These are phyloP conservation scores for Kluyveromyces aestuarii DNA, from an alignment of 805 yeast species.

Conservation along the genomic window DNA sequence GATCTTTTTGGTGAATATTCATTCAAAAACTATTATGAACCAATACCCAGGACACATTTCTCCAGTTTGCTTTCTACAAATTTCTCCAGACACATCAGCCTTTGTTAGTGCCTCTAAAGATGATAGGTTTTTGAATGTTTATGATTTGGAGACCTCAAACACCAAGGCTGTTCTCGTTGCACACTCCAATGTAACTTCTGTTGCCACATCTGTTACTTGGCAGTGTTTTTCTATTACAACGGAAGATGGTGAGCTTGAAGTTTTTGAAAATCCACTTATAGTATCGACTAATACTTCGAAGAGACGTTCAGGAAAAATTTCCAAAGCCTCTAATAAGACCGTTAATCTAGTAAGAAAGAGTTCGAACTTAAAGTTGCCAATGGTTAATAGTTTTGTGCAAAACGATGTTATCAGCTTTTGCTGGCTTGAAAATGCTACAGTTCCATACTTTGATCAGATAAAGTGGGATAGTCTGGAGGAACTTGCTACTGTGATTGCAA, in stretches of 20 bases:
- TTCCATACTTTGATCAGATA: conserved; percentile 49
- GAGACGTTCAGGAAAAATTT: conserved; percentile 42
- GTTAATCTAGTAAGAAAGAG: conserved; percentile 37
- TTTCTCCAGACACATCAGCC: conserved; percentile 23
- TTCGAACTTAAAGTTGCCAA: conserved; percentile 18
- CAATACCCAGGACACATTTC: conserved; percentile 73
- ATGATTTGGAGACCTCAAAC: conserved; percentile 31
- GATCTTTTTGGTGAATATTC: conserved; percentile 43
- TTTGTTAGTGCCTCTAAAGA: conserved; percentile 66
- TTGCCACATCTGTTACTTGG: conserved; percentile 30
- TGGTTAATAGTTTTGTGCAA: conserved; percentile 26
- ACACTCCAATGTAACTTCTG: conserved; percentile 46
- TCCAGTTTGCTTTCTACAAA: conserved; percentile 43
- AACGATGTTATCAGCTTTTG: conserved; percentile 35
- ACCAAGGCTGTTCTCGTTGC: conserved; percentile 56
- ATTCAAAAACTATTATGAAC: conserved; percentile 32
- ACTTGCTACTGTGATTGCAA: conserved; percentile 4
- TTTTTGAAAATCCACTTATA: conserved; percentile 52
- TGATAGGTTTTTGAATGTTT: conserved; percentile 75
- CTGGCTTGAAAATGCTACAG: conserved; percentile 55
- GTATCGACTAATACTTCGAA: conserved; percentile 14
- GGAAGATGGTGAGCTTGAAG: conserved; percentile 66
- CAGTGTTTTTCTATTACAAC: conserved; percentile 40
- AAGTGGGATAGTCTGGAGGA: conserved; percentile 37
- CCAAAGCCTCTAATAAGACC: conserved; percentile 41